Evolutionary conservation across 2,329 filamentous ascomycete genomes (phyloP).

Genomic region (Arthroderma sp.): DNA sequence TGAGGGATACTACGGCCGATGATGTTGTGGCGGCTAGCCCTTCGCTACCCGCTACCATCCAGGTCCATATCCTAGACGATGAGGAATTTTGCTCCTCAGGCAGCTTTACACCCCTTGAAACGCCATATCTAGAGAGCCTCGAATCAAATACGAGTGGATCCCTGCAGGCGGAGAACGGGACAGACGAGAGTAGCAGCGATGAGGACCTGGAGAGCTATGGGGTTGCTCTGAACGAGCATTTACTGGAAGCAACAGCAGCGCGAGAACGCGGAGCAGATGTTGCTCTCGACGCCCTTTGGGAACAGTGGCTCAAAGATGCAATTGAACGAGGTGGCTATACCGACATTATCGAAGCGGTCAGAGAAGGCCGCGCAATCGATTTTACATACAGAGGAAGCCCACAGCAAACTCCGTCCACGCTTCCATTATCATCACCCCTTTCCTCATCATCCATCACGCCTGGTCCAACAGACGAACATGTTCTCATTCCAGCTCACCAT

Average conservation of each 20-base stretch:
- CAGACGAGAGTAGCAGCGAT: conserved; percentile 30
- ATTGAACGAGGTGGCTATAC: conserved; percentile 36
- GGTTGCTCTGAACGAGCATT: conserved; percentile 38
- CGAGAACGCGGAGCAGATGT: conserved; percentile 36
- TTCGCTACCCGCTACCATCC: conserved; percentile 19
- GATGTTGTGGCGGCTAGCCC: conserved; percentile 40
- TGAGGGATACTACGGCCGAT: conserved; percentile 49
- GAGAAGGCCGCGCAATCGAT: conserved; percentile 21
- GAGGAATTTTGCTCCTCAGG: conserved; percentile 9
- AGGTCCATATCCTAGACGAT: conserved; percentile 16
- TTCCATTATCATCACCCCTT: too few species aligned
- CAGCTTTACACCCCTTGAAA: not conserved
- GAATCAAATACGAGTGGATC: conserved; percentile 11
- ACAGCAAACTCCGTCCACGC: too few species aligned
- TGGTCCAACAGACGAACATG: too few species aligned
- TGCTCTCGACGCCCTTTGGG: conserved; percentile 36
- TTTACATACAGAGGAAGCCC: conserved; percentile 2
- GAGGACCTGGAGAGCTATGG: conserved; percentile 39
- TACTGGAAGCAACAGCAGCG: conserved; percentile 40
- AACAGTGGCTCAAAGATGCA: conserved; percentile 46
- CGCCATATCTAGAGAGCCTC: conserved; percentile 6
- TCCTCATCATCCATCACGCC: too few species aligned
- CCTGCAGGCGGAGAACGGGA: not conserved
- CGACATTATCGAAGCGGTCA: conserved; percentile 29
- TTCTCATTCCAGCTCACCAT: not conserved